Evolutionary conservation across 805 yeast genomes (phyloP).

Genomic region (Schwanniomyces polymorphus): DNA sequence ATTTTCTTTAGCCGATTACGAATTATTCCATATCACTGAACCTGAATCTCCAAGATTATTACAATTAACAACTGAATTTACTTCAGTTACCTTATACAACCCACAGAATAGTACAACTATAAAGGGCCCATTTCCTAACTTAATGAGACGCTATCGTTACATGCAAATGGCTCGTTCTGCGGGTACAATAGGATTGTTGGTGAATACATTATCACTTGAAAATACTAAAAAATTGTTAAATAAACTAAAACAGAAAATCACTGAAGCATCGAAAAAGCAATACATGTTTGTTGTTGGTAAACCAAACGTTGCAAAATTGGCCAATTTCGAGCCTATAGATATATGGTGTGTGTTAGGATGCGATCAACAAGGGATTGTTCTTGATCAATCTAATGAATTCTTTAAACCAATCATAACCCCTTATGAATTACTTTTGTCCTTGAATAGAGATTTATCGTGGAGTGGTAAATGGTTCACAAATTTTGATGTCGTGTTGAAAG

Average conservation of each 20-base stretch:
- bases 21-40: conserved; percentile 65
- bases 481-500: conserved; percentile 54
- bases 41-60: conserved; percentile 82
- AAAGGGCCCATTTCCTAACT: conserved; percentile 71
- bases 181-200: conserved; percentile 86
- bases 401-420: conserved; percentile 94
- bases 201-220: conserved; percentile 82
- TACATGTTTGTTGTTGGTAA: conserved; percentile 96
- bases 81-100: conserved; percentile 51
- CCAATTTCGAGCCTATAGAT: conserved; percentile 92
- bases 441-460: conserved; percentile 78
- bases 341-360: conserved; percentile 95
- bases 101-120: conserved; percentile 29
- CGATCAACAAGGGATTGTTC: conserved; percentile 86
- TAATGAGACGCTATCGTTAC: conserved; percentile 79
- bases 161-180: conserved; percentile 91
- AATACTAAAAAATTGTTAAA: conserved; percentile 71
- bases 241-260: conserved; percentile 58
- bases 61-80: conserved; percentile 71
- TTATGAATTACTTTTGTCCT: conserved; percentile 81
- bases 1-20: conserved; percentile 39
- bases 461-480: conserved; percentile 92
- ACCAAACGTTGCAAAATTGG: conserved; percentile 95
- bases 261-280: conserved; percentile 81
- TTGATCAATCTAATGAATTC: conserved; percentile 77